Evolutionary conservation across 2,329 filamentous ascomycete genomes (phyloP), one percentile per base, ranked within the genome.

Genomic region (Aureobasidium mangrovei): DNA sequence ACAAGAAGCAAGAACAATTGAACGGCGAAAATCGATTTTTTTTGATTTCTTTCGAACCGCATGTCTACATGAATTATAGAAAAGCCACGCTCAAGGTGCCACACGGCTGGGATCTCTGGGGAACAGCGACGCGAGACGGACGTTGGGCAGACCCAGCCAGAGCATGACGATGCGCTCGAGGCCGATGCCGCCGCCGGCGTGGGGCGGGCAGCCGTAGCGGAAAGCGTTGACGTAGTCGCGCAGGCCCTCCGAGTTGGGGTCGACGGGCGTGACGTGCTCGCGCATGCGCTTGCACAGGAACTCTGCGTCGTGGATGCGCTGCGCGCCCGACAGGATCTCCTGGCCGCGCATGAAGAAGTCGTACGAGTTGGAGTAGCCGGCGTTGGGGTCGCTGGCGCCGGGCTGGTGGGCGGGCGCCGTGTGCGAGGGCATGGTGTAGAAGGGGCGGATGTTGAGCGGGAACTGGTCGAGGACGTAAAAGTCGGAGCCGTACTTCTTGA

Each of bases 391-490:
- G 70, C 76, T 62, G 5, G 71, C 63, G 60, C 71, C 65, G 36
- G 59, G 38, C 38, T 72, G 69, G 33, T 67, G 58, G 29, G 62
- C 63, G 54, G 80, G 76, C 63, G 86, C 80, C 41, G 79, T 74
- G 2, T 81, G 80, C 65, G 87, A 86, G 53, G 87, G 83, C 75
- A 91, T 88, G 58, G 91, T 90, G 72, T 96, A 97, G 72, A 95
- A 95, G 4, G 91, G 91, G 31, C 93, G 82, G 24, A 93, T 88
- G 36, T 78, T 77, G 70, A 93, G 83, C 42, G 93, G 93, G 78
- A 95, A 98, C 73, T 97, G 93, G 77, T 97, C 91, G 59, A 98
- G 80, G 26, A 94, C 85, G 74, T 95, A 97, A 75, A 97, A 97
- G 74, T 98, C 93, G 57, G 90, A 93, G 67, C 86, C 81, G 78